A percentile compares a stretch with the other conserved stretches of the same genome.
phyloP scores from a whole-genome alignment of 1,284 basidiomycete species.

The Rugosomyces carneus region DNA sequence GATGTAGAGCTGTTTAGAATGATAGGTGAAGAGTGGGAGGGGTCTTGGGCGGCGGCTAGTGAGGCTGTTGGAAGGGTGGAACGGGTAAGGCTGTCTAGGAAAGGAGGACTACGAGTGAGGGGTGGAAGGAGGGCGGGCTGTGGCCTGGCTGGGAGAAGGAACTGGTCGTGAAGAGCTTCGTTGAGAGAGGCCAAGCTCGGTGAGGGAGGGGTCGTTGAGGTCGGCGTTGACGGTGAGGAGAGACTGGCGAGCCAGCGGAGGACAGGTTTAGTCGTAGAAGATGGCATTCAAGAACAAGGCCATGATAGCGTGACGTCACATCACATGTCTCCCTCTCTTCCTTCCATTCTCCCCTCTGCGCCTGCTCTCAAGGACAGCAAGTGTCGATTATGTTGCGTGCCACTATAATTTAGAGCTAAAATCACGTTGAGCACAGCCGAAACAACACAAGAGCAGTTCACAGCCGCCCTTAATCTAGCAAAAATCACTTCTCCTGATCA shows the following conservation, averaged over 20 bases:
- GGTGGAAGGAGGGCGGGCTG: constrained; percentile 41
- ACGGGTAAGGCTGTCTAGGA: constrained; percentile 55
- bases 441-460: constrained; percentile 44
- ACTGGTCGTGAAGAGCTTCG: constrained; percentile 36
- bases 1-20: constrained; percentile 33
- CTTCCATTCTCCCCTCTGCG: constrained; percentile 47
- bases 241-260: constrained; percentile 44
- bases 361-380: constrained; percentile 51
- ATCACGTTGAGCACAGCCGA: too few relatives aligned
- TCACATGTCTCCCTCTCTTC: constrained; percentile 30
- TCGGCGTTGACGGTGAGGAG: constrained; percentile 15
- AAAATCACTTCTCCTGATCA: constrained; percentile 48
- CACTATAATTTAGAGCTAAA: too few relatives aligned
- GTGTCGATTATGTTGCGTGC: too few relatives aligned
- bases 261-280: constrained; percentile 35
- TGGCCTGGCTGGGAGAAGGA: constrained; percentile 30
- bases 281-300: constrained; percentile 4
- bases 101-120: constrained; percentile 44
- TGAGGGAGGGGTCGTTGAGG: constrained; percentile 21
- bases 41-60: constrained; percentile 22
- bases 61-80: constrained; percentile 61
- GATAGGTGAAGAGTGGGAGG: constrained; percentile 26
- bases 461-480: constrained; percentile 33
- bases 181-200: constrained; percentile 28
- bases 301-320: constrained; percentile 12